Base-by-base conservation (phyloP, 179 eudicot genomes). In the Corrigiola litoralis region DNA sequence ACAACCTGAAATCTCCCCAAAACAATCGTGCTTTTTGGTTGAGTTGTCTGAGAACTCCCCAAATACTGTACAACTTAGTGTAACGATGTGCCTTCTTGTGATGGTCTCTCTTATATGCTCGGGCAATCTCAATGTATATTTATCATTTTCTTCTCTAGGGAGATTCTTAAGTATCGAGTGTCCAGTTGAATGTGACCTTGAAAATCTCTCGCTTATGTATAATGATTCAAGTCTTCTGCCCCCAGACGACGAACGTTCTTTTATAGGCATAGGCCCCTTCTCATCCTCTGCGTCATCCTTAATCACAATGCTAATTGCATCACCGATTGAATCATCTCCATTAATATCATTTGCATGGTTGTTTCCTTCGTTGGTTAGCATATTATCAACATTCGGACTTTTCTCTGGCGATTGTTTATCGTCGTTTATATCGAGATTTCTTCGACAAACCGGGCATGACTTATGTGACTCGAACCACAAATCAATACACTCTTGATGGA, bases 401-500 rank as follows among this genome's bases (percentile, higher is more conserved):
- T 24, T 70, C 12, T 66, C 79, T 0, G 48, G 36, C 1, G 55
- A 69, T 36, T 44, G 58, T 18, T 40, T 55, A 13, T 21, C 51
- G 2, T 45, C 72, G n/a, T 23, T 25, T 34, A 25, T 44, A 48
- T 58, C 72, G 6, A 85, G 89, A 48, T 65, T 61, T 21, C 79
- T 69, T 4, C 96, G 82, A 51, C 96, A 90, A 28, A 83, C 84
- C 0, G 96, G 96, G 34, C 96, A 90, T 0, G 96, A 83, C 9
- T 72, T 73, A 70, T 87, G 90, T 0, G 80, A 77, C 40, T 63
- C 84, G 7, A 90, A 82, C 96, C 96, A 87, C 0, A 80, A 45
- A 67, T 90, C 96, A 16, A 90, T 79, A 71, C 96, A 90, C 21
- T 85, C 86, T 75, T 77, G 75, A 56, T 90, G 96, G 44, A 87